Base-by-base conservation (phyloP, 1,139 yeast genomes). In the Debaryomyces sp. region DNA sequence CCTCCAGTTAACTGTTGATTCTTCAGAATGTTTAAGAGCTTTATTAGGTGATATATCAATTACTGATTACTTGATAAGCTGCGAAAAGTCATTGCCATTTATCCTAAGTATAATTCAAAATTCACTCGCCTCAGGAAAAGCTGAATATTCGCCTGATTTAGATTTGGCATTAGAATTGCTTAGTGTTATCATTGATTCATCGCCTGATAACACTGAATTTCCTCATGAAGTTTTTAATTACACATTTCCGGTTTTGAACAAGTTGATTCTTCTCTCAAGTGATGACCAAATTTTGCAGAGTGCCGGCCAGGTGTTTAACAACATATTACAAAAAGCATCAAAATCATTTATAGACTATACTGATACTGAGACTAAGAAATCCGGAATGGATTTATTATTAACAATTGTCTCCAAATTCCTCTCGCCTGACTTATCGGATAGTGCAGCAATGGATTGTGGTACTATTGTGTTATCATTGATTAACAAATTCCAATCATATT, bases 271-370 rank as follows among this genome's bases (percentile, higher is more conserved):
- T 41, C 61, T 62, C 2, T 77, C 94, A 1, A 71, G 69, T n/a
- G 97, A 92, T 63, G 89, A 88, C 55, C 94, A 88, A 60, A 77
- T 90, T 5, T 68, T 91, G 35, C 96, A 91, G 63, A 75, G 84
- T 13, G 86, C 92, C 1, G 88, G 95, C 0, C 92, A 88, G 52
- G 85, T 87, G 1, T 82, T 89, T 57, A 82, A 85, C 50, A 81
- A 79, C 26, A 66, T 91, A 43, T 71, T 90, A 22, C 78, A 77
- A 49, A 81, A 78, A 44, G 77, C 82, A 0, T 64, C 84, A 0
- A 60, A 68, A 1, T 71, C 73, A 30, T 75, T 87, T 46, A 60
- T 71, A 6, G 61, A 66, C 2, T 80, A 76, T 53, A 59, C 54
- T 10, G 73, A 70, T 44, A 68, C 71, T 12, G 65, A 64, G 13